Base-by-base conservation (phyloP, 2,329 filamentous ascomycete genomes). In the Microdochium nivale region DNA sequence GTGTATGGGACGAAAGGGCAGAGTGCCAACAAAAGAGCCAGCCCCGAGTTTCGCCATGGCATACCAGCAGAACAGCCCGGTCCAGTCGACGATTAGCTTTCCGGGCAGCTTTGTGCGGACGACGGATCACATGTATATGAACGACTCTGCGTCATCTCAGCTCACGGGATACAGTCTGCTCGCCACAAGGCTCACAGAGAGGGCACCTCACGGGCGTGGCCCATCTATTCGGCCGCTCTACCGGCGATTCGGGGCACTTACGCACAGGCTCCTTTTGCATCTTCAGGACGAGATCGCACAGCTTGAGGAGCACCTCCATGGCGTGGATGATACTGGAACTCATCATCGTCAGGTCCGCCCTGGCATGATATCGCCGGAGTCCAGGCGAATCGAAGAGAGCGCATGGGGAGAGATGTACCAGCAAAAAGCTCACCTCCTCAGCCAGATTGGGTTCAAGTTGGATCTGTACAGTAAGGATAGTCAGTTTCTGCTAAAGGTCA, bases 221-320 rank as follows among this genome's bases (percentile, higher is more conserved):
- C 54, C 50, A n/a, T 37, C 51, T 30, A 56, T 64, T 25, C 56
- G 58, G 47, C 88, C 89, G 1, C 78, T 95, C 53, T 96, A 95
- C 65, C 82, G 91, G 44, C 85, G 85, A 52, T 96, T 96, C 61
- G 85, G 88, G 63, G 78, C 81, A 11, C 71, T 96, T 19, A 91
- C 94, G 60, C 90, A 95, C 64, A 84, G 91, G 2, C 71, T 95
- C 2, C 71, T 96, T 2, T 74, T 96, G 0, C 84, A 94, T 55
- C 75, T 95, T 16, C 91, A 96, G 66, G 90, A 95, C 62, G 89
- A 95, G 65, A 80, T 96, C 19, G 76, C 77, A 27, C 86, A 92
- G 59, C 73, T 95, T 35, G 90, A 96, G 67, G 84, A 90, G 60
- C 83, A 91, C 52, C 76, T 96, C 1, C 79, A 81, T 19, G 73